Evolutionary conservation across 2,329 filamentous ascomycete species (phyloP).

Genomic region (Venturia aucupariae): DNA sequence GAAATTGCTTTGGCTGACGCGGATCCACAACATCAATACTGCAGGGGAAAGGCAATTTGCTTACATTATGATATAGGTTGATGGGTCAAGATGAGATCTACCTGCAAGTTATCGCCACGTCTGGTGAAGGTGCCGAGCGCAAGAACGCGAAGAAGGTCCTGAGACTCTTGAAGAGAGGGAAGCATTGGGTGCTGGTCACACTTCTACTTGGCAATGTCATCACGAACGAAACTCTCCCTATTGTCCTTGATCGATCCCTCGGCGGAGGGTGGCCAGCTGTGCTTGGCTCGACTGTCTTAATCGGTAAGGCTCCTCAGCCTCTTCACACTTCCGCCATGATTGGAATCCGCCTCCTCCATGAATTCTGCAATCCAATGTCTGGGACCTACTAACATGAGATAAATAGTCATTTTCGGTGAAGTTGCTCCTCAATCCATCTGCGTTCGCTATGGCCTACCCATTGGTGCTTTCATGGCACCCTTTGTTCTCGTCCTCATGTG

Average conservation of each 20-base stretch:
- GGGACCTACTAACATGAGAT: slow-evolving; percentile 17
- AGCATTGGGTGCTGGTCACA: slow-evolving; percentile 97
- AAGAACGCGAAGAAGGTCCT: slow-evolving; percentile 78
- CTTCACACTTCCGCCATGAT: neutral
- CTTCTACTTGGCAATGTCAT: slow-evolving; percentile 92
- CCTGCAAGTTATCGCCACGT: slow-evolving; percentile 84
- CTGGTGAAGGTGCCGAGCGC: slow-evolving; percentile 74
- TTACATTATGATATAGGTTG: slow-evolving; percentile 31
- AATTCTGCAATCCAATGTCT: slow-evolving; percentile 4
- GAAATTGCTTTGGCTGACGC: neutral
- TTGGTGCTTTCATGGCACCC: slow-evolving; percentile 88
- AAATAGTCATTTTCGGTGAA: slow-evolving; percentile 89
- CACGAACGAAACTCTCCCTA: slow-evolving; percentile 92
- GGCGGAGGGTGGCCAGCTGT: slow-evolving; percentile 93
- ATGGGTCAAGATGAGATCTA: slow-evolving; percentile 89
- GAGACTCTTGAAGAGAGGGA: slow-evolving; percentile 71
- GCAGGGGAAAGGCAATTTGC: neutral
- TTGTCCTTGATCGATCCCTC: slow-evolving; percentile 86
- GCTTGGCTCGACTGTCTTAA: slow-evolving; percentile 83
- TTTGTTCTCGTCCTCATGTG: slow-evolving; percentile 88
- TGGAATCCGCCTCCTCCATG: neutral
- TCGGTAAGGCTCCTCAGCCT: slow-evolving; percentile 52
- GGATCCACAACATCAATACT: neutral
- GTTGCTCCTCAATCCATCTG: slow-evolving; percentile 93
- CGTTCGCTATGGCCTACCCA: slow-evolving; percentile 89